Evolutionary conservation across 768 basidiomycete genomes (phyloP).

Genomic region (Russula vinacea): DNA sequence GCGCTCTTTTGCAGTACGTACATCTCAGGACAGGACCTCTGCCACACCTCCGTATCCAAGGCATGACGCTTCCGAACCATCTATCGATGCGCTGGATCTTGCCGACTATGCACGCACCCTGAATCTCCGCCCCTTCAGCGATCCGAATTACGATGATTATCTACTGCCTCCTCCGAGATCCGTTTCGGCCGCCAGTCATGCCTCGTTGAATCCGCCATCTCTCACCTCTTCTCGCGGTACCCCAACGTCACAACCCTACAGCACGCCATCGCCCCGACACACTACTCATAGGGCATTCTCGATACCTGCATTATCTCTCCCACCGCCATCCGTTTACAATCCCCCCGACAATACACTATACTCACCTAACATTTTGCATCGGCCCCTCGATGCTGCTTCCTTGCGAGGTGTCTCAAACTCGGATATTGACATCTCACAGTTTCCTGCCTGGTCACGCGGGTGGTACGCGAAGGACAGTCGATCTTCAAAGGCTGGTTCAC

Average conservation of each 20-base stretch:
- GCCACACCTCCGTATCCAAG: constrained; percentile 19
- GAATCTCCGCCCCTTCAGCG: constrained; percentile 28
- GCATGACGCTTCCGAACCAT: constrained; percentile 58
- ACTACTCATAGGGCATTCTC: constrained; percentile 46
- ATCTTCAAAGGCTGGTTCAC: constrained; percentile 16
- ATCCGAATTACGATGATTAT: constrained; percentile 36
- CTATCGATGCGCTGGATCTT: constrained; percentile 68
- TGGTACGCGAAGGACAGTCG: constrained; percentile 50
- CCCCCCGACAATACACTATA: not conserved
- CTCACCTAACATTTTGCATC: constrained; percentile 8
- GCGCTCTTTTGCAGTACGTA: constrained; percentile 30
- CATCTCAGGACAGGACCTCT: constrained; percentile 30
- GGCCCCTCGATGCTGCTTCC: constrained; percentile 14
- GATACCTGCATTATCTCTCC: constrained; percentile 32
- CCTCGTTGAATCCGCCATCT: constrained; percentile 38
- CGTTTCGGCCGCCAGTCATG: constrained; percentile 24
- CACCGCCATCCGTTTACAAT: constrained; percentile 6
- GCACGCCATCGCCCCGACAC: constrained; percentile 26
- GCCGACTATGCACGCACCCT: constrained; percentile 58
- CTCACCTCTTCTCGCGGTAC: constrained; percentile 32
- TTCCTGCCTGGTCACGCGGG: constrained; percentile 59
- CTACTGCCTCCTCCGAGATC: constrained; percentile 31
- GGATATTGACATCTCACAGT: constrained; percentile 59
- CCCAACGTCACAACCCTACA: constrained; percentile 37
- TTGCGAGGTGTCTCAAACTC: constrained; percentile 34